Conservation (phyloP, 2,329 filamentous ascomycete genomes). For the Thielaviopsis musarum region DNA sequence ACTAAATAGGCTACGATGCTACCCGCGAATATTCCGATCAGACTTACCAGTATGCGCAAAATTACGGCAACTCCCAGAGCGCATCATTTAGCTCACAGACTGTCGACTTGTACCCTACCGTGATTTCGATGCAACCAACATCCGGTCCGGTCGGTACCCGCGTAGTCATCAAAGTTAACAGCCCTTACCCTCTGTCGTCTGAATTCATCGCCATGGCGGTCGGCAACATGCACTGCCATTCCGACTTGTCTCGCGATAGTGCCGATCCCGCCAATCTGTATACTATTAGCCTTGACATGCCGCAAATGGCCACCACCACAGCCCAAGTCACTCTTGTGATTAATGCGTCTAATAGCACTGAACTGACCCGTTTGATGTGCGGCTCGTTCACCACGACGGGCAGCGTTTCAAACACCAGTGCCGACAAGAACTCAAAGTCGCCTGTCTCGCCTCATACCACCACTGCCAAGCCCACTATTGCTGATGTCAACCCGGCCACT, state of each 20-base stretch:
- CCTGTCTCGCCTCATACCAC: conserved; percentile 21
- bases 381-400: conserved; percentile 29
- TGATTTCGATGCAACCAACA: conserved; percentile 34
- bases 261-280: conserved; percentile 32
- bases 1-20: conserved; percentile 36
- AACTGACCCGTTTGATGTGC: background rate
- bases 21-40: conserved; percentile 42
- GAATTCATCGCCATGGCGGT: background rate
- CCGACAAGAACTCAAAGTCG: conserved; percentile 25
- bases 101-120: conserved; percentile 49
- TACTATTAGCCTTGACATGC: conserved; percentile 54
- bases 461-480: conserved; percentile 24
- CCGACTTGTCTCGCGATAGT: conserved; percentile 46
- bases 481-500: background rate
- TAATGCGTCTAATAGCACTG: background rate
- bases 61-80: conserved; percentile 24
- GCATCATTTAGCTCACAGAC: conserved; percentile 40
- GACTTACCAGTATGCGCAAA: conserved; percentile 32
- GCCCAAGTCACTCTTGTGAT: background rate
- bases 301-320: conserved; percentile 26
- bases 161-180: conserved; percentile 56
- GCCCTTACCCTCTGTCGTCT: conserved; percentile 32
- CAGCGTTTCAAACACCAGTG: conserved; percentile 32
- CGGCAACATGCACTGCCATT: conserved; percentile 25
- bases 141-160: conserved; percentile 53